Evolutionary conservation across 208 protist species (phyloP).

Genomic region (Trichomonas tenax): DNA sequence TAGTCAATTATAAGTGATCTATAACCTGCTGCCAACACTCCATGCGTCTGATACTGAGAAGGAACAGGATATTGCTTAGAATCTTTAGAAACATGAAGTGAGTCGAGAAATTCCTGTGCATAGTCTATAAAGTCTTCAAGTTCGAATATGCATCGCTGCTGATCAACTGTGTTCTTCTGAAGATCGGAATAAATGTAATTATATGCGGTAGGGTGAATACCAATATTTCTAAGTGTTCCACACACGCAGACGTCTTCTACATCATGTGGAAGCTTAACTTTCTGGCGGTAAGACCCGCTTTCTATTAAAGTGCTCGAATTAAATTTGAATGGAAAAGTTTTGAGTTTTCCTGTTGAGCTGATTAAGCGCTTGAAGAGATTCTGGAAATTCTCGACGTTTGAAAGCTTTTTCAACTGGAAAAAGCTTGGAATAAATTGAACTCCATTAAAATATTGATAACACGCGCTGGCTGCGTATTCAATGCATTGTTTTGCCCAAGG

Average conservation of each 20-base stretch:
- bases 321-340: background rate
- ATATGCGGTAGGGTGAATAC: background rate
- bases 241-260: background rate
- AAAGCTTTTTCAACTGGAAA: background rate
- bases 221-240: background rate
- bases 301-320: background rate
- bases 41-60: background rate
- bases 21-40: background rate
- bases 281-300: background rate
- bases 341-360: background rate
- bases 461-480: background rate
- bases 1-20: background rate
- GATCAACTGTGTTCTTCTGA: background rate
- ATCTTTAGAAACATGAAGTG: background rate
- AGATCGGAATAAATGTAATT: background rate
- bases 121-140: background rate
- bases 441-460: background rate
- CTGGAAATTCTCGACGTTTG: background rate
- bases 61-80: background rate
- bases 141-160: background rate
- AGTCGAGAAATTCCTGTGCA: background rate
- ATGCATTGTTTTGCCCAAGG: background rate
- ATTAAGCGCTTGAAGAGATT: background rate
- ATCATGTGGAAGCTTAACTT: background rate
- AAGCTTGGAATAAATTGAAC: background rate